These are phyloP conservation scores for Jasminum sambac DNA, from an alignment of 257 asterid species.

Conservation along the genomic window DNA sequence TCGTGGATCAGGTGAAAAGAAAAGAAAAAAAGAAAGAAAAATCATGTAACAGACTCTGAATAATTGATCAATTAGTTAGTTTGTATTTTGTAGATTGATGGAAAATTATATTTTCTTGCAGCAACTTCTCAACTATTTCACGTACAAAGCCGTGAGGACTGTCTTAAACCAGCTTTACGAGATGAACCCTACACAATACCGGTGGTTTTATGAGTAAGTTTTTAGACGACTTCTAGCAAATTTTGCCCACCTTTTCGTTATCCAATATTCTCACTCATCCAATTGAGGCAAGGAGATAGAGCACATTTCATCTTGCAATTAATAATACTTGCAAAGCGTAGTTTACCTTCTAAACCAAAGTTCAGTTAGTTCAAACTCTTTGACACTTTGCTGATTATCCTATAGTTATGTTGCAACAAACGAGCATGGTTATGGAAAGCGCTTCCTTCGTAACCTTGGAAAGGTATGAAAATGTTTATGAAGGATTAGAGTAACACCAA, in stretches of 20 bases:
- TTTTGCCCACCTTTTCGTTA: neutral
- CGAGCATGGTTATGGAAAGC: slow-evolving; percentile 64
- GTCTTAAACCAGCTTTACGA: slow-evolving; percentile 84
- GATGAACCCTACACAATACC: slow-evolving; percentile 85
- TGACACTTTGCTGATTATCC: neutral
- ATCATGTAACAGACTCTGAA: neutral
- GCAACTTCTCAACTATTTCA: slow-evolving; percentile 79
- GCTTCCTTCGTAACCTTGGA: slow-evolving; percentile 66
- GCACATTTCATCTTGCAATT: neutral
- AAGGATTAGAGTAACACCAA: neutral
- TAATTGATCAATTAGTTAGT: neutral
- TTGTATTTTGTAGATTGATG: neutral
- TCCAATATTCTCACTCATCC: neutral
- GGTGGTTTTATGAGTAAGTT: slow-evolving; percentile 83
- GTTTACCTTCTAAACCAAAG: neutral
- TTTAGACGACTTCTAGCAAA: neutral
- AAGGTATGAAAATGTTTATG: slow-evolving; percentile 45
- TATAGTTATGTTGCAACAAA: slow-evolving; percentile 61
- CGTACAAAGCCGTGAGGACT: slow-evolving; percentile 92
- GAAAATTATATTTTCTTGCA: slow-evolving; percentile 34
- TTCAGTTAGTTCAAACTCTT: neutral
- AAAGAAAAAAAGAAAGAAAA: too few species aligned
- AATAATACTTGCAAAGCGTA: neutral
- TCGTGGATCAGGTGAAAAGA: neutral
- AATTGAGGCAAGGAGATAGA: neutral